Conservation (phyloP, 2,329 filamentous ascomycete species). For the Aspergillus clavatus region DNA sequence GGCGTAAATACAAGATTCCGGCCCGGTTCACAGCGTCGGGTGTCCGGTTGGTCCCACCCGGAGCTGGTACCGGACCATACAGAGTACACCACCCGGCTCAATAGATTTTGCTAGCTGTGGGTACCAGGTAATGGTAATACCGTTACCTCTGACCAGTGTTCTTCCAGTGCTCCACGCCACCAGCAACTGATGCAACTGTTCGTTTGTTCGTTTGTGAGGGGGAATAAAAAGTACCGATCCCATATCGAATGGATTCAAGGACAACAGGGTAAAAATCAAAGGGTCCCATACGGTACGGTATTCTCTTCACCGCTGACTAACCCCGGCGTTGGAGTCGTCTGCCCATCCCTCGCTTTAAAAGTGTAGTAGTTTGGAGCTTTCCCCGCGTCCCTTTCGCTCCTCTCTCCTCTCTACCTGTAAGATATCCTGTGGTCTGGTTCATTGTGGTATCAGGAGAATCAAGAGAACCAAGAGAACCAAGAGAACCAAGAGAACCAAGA, state of each 20-base stretch:
- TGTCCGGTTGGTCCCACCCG: constrained; percentile 13
- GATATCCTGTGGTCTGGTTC: not conserved
- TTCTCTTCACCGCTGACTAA: constrained; percentile 3
- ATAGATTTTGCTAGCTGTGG: too few species aligned
- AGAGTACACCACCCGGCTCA: too few species aligned
- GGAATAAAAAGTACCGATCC: not conserved
- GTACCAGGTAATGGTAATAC: not conserved
- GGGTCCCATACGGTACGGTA: too few species aligned
- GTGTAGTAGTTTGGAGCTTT: constrained; percentile 19
- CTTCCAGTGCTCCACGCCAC: not conserved
- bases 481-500: constrained; percentile 7
- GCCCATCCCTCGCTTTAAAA: constrained; percentile 9
- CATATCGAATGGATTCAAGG: too few species aligned
- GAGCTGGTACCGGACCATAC: constrained; percentile 14
- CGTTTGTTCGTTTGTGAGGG: too few species aligned
- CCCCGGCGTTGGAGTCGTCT: constrained; percentile 3
- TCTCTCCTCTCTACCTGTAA: constrained; percentile 6
- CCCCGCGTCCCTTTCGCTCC: constrained; percentile 21
- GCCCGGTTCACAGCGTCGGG: too few species aligned
- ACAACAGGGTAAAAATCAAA: too few species aligned
- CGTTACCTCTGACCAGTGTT: not conserved
- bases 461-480: not conserved
- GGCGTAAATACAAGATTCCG: constrained; percentile 4
- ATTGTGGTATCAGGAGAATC: not conserved
- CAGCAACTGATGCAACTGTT: not conserved